Base-by-base conservation (phyloP, 1,284 basidiomycete species). In the Thecaphora frezii region DNA sequence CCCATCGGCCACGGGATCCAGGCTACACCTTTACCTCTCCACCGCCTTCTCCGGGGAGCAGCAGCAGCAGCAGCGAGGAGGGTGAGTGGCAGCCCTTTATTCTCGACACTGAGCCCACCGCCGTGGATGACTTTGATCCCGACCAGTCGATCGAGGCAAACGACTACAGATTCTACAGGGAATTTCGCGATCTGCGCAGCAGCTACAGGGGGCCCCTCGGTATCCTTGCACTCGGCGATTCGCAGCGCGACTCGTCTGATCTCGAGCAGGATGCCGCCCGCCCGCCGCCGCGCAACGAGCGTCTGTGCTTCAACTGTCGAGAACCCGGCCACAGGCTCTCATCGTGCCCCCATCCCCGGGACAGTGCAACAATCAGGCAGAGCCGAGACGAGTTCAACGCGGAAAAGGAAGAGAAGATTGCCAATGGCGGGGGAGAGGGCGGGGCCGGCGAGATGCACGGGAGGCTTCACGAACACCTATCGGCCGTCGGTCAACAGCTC, bases 91-190 rank as follows among this genome's bases (percentile, higher is more conserved):
- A 46, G 30, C 47, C 46, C 3, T 61, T 61, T 47, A 56, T 48
- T 47, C 42, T 56, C 42, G 58, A 61, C 33, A 28, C 53, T 9
- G 47, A 46, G 2, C 59, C 59, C 13, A 62, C 59, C 5, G 49
- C 59, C 1, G 51, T 47, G 30, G 54, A 54, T 10, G 46, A 46
- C 2, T 62, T 58, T 26, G 59, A 62, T 43, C 59, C 59, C 4
- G 59, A 62, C 2, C 54, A 62, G 43, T 62, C 59, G 7, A 53
- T 62, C 33, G 54, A 62, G 22, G 59, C 51, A 1, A 58, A 57
- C 26, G 28, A 37, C 21, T 41, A 62, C 42, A 23, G 8, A 5
- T 43, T 43, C 23, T 7, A 43, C 19, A 9, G 42, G 13, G 38
- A 39, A 18, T 7, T 8, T 9, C 9, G 14, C 18, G n/a, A n/a